A percentile compares a stretch with the other conserved stretches of the same genome.
phyloP scores from a whole-genome alignment of 169 alveolate genomes.

The Cryptosporidium ubiquitum region DNA sequence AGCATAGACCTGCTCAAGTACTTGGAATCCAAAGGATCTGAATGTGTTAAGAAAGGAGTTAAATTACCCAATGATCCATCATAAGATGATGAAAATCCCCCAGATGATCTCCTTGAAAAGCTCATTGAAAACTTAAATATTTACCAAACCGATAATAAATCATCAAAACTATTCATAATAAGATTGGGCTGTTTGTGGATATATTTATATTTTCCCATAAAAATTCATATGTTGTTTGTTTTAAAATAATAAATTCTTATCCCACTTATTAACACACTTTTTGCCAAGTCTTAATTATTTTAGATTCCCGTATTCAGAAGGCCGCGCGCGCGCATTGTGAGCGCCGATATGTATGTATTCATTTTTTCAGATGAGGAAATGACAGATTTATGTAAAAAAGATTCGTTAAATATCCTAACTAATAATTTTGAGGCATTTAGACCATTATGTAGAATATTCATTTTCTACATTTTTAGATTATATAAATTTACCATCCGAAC shows the following conservation, averaged over 20 bases:
- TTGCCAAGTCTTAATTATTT: slow-evolving; percentile 66
- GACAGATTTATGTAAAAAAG: not conserved
- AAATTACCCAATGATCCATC: slow-evolving; percentile 72
- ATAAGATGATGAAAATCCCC: slow-evolving; percentile 70
- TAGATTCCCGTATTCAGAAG: slow-evolving; percentile 46
- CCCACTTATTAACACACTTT: slow-evolving; percentile 59
- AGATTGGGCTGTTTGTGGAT: not conserved
- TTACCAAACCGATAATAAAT: not conserved
- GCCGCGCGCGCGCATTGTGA: slow-evolving; percentile 45
- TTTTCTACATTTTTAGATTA: not conserved
- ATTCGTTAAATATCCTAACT: not conserved
- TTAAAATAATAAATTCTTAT: not conserved
- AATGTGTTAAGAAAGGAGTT: slow-evolving; percentile 68
- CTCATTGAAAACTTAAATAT: slow-evolving; percentile 33
- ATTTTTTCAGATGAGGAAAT: slow-evolving; percentile 8
- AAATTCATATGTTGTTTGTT: not conserved
- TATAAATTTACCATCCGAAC: slow-evolving; percentile 35
- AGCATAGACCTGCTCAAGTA: slow-evolving; percentile 73
- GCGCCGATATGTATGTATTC: slow-evolving; percentile 23
- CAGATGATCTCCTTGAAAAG: slow-evolving; percentile 73
- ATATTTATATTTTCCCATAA: not conserved
- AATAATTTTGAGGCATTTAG: not conserved
- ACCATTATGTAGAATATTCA: not conserved
- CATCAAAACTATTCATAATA: slow-evolving; percentile 13
- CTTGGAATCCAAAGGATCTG: slow-evolving; percentile 69